Conservation (phyloP, 2,329 filamentous ascomycete genomes). For the Botrytis galanthina region DNA sequence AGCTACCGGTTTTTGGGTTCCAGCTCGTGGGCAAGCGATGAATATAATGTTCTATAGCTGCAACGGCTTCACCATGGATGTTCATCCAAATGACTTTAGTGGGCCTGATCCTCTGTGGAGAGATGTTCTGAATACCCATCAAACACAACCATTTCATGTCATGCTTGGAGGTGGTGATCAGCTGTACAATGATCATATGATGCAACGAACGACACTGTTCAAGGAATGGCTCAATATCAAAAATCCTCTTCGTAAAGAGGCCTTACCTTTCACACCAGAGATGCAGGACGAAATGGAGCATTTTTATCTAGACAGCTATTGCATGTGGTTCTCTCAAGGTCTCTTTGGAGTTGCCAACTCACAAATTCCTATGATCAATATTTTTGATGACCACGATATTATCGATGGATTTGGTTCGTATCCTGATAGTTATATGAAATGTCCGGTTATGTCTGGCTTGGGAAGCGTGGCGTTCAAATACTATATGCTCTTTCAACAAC, state of each 20-base stretch:
- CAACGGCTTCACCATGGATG: constrained; percentile 86
- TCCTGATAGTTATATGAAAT: constrained; percentile 85
- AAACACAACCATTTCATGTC: constrained; percentile 89
- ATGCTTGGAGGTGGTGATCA: constrained; percentile 98
- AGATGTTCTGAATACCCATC: constrained; percentile 89
- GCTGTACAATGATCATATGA: constrained; percentile 88
- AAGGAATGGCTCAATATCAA: constrained; percentile 80
- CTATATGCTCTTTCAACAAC: constrained; percentile 98
- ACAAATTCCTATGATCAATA: constrained; percentile 97
- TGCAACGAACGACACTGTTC: constrained; percentile 72
- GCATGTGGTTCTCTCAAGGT: constrained; percentile 94
- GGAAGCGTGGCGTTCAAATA: constrained; percentile 96
- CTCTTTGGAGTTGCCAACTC: constrained; percentile 88
- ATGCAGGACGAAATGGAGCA: constrained; percentile 86
- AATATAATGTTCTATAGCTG: constrained; percentile 99
- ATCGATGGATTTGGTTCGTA: constrained; percentile 94
- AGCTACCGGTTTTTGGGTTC: constrained; percentile 90
- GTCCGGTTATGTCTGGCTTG: constrained; percentile 83
- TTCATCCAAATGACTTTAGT: constrained; percentile 75
- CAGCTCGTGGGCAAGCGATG: constrained; percentile 80
- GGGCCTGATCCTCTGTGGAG: constrained; percentile 97
- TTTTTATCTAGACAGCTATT: constrained; percentile 86
- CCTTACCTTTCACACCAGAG: constrained; percentile 71
- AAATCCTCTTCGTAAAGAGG: constrained; percentile 76
- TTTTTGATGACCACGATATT: constrained; percentile 94